Evolutionary conservation across 2,329 filamentous ascomycete genomes (phyloP), one percentile per base, ranked within the genome.

Genomic region (Zymoseptoria ardabiliae): DNA sequence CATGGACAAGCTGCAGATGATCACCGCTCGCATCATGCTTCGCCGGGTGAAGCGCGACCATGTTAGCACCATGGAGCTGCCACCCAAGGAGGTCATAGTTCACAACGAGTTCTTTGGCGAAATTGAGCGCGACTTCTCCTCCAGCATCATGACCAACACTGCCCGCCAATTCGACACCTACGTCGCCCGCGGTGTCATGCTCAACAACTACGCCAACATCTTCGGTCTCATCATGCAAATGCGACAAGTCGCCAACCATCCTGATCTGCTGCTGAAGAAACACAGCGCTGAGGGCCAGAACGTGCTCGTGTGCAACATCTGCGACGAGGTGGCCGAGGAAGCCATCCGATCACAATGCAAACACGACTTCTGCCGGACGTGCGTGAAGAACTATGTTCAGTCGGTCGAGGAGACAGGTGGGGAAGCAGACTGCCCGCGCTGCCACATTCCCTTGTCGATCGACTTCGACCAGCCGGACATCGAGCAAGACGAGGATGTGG

Each of bases 161-260:
- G 84, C 87, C 60, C 88, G 94, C 62, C 87, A 91, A 68, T 99
- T 97, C 66, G 90, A 97, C 70, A 97, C 92, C 0, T 99, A 97
- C 66, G 94, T 97, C 45, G 88, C 91, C 19, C 90, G 91, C 64
- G 92, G 91, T 77, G 93, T 97, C 20, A 85, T 99, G 75, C 82
- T 99, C 55, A 81, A 97, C 79, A 96, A 97, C 72, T 97, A 97
- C 68, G 94, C 94, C 77, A 99, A 99, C 73, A 97, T 99, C 65
- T 99, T 99, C 69, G 93, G 92, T 71, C 82, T 99, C 58, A 97
- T 99, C 71, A 97, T 97, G 91, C 92, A 96, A 74, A 97, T 99
- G 93, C 88, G 94, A 58, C 94, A 99, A 77, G 90, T 97, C 23
- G 91, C 94, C 7, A 94, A 99, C 66, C 94, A 99, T 71, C 94